Evolutionary conservation across 805 yeast genomes (phyloP), one percentile per base, ranked within the genome.

Genomic region (Limtongia smithiae): DNA sequence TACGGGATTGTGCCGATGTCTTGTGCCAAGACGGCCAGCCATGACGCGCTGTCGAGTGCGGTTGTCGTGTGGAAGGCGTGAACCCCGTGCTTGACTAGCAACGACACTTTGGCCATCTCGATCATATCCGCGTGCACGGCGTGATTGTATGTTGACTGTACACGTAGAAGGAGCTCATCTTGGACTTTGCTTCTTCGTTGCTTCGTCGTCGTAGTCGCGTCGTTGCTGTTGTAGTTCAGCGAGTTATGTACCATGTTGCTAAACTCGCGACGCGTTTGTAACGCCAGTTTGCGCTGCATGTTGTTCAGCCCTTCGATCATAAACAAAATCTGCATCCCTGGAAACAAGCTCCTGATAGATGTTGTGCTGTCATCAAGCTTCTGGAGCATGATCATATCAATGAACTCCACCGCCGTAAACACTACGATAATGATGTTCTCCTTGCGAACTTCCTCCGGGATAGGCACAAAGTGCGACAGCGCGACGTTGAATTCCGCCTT

Each of bases 1-100:
- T 56, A 55, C 18, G 59, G 60, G 31, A 48, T 50, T 6, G 44
- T 43, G 20, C 56, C 49, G 33, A 56, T 47, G 27, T 55, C 59
- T 31, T 48, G 53, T 3, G 60, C 55, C 38, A 56, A 14, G 21
- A 43, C 35, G 20, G 55, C 37, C 17, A 55, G 47, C 59, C 59
- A 55, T n/a, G 48, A 40, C 22, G 56, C 58, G 12, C 49, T 50
- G 37, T 55, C 60, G 2, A 20, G 15, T 3, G 52, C 17, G 12
- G 36, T 42, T 14, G 45, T 34, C 15, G 59, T 35, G 12, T 50
- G 51, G 42, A 50, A 28, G 5, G 55, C 42, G 22, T 50, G 37
- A 14, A n/a, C 20, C 15, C 55, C 37, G n/a, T 55, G 59, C 9
- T 50, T 36, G 31, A n/a, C 30, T 21, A 50, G 27, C 41, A 56